These are phyloP conservation scores for Russula vinacea DNA, from an alignment of 768 basidiomycete species.

Conservation along the genomic window DNA sequence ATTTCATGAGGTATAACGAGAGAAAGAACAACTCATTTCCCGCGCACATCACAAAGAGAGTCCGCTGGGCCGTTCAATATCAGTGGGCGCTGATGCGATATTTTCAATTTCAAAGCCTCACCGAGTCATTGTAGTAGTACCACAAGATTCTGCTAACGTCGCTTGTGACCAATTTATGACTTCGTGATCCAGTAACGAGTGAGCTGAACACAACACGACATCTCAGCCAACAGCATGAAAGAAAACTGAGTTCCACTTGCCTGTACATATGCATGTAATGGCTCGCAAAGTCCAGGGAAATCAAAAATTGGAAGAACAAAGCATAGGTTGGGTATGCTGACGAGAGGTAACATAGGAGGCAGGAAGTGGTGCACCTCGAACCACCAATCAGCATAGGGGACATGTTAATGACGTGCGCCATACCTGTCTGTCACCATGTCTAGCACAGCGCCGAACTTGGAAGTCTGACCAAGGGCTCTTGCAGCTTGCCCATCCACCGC, in stretches of 20 bases:
- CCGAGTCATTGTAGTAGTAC: conserved; percentile 91
- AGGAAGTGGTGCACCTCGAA: conserved; percentile 88
- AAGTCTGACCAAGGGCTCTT: conserved; percentile 81
- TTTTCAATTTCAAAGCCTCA: conserved; percentile 44
- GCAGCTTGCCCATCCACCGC: conserved; percentile 95
- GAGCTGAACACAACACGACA: conserved; percentile 54
- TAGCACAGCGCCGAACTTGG: conserved; percentile 94
- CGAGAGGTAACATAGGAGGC: conserved; percentile 89
- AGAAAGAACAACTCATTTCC: conserved; percentile 97
- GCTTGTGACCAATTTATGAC: conserved; percentile 89
- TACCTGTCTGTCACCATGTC: conserved; percentile 99
- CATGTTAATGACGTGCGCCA: conserved; percentile 32
- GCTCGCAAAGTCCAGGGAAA: conserved; percentile 94
- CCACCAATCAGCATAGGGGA: background rate
- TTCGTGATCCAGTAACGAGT: conserved; percentile 87
- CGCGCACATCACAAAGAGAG: conserved; percentile 89
- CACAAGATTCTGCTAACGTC: conserved; percentile 90
- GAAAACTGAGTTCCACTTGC: conserved; percentile 42
- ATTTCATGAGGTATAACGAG: conserved; percentile 88
- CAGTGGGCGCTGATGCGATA: background rate
- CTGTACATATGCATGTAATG: conserved; percentile 99
- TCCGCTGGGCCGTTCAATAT: conserved; percentile 48
- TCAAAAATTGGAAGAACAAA: conserved; percentile 88
- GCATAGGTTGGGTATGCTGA: conserved; percentile 85
- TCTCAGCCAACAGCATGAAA: background rate